phyloP scores from a whole-genome alignment of 108 stramenopile species.

The Cyclotella kingstonii region DNA sequence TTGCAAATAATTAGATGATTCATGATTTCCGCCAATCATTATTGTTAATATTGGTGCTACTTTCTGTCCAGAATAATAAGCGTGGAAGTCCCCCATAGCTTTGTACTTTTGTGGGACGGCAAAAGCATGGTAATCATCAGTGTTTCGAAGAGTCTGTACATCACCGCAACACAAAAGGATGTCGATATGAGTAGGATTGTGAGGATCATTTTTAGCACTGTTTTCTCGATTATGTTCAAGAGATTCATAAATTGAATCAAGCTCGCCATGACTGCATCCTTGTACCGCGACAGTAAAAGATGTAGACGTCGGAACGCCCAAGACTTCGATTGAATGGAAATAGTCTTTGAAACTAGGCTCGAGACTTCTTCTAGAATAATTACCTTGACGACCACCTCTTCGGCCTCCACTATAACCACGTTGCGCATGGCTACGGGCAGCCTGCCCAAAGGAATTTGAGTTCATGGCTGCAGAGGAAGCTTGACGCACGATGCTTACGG shows the following conservation, averaged over 20 bases:
- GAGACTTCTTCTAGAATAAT: constrained; percentile 1
- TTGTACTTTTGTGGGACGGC: constrained; percentile 94
- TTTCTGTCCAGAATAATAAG: constrained; percentile 89
- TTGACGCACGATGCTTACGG: neutral
- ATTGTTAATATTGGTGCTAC: constrained; percentile 90
- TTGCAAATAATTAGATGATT: constrained; percentile 91
- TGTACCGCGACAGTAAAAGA: constrained; percentile 88
- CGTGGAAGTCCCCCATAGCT: constrained; percentile 80
- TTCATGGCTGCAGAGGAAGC: constrained; percentile 1
- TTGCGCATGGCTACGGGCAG: neutral
- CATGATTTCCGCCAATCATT: constrained; percentile 99
- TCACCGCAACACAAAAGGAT: constrained; percentile 97
- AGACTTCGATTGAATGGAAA: constrained; percentile 33
- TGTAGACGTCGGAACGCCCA: constrained; percentile 24
- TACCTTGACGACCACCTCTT: constrained; percentile 2
- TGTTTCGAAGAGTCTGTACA: constrained; percentile 92
- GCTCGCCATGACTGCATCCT: constrained; percentile 98
- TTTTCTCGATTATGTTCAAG: constrained; percentile 27
- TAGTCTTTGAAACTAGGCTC: neutral
- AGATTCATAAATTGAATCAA: constrained; percentile 91
- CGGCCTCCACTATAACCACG: constrained; percentile 3
- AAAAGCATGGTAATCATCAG: constrained; percentile 79
- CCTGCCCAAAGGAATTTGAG: constrained; percentile 3
- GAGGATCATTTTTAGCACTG: neutral
- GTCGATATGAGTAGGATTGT: constrained; percentile 62